Evolutionary conservation across 2,329 filamentous ascomycete species (phyloP), one percentile per base, ranked within the genome.

Genomic region (Eurotiales sp.): DNA sequence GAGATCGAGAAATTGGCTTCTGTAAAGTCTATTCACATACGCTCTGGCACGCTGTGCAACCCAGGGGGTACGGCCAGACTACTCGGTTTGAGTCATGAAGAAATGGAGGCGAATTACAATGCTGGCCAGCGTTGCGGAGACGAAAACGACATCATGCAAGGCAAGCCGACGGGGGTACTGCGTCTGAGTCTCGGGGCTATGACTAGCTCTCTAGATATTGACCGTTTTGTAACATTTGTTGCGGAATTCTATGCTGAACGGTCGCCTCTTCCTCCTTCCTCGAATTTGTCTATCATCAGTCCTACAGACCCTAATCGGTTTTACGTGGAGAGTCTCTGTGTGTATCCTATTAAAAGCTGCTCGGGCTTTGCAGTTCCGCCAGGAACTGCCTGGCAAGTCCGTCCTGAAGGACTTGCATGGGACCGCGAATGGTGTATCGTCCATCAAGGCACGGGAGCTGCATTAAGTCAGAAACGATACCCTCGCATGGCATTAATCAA

Each of bases 401-500:
- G 81, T 50, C 76, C 80, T 7, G 90, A 96, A 71, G 93, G 93
- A 0, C 76, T 99, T 2, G 87, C 85, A 8, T 97, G 92, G 90
- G 93, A 99, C 67, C 81, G 93, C 55, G 92, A 97, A 73, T 99
- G 93, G 92, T 97, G 92, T 70, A 75, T 99, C 17, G 78, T 99
- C 12, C 91, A 96, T 65, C 81, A 85, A 63, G 90, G 89, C 39
- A 95, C 91, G 1, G 87, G 89, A 0, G 84, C 85, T 59, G 90
- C 87, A 5, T 74, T 99, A 49, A 96, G 83, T 64, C 92, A 97
- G 69, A 99, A 97, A 71, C 79, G 85, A 57, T 86, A 93, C 64
- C 88, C 91, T 2, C 82, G 78, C 29, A 97, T 99, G 92, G 87
- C 89, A 11, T 79, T 96, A 4, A 77, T 99, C 46, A 80, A 80